Conservation (phyloP, 2,329 filamentous ascomycete genomes). For the Monilinia aucupariae region DNA sequence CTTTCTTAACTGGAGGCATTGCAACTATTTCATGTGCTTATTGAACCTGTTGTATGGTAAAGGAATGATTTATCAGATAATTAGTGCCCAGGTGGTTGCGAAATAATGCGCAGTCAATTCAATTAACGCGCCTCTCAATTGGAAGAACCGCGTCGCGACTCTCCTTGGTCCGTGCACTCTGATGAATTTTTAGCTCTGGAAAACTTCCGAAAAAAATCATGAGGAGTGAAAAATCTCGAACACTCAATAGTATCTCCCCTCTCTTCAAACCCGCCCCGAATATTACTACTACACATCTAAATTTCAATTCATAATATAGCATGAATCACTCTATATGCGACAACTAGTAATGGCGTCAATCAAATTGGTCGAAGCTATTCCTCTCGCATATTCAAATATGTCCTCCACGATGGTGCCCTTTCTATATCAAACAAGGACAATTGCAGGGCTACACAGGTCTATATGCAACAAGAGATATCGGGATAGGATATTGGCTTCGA, state of each 20-base stretch:
- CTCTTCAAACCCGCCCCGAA: background rate
- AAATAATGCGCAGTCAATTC: background rate
- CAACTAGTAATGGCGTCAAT: conserved; percentile 16
- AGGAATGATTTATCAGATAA: background rate
- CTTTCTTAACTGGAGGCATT: conserved; percentile 42
- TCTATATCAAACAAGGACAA: conserved; percentile 66
- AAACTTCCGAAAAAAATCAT: conserved; percentile 3
- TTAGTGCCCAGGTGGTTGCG: background rate
- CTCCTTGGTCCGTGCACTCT: conserved; percentile 1
- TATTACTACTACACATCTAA: background rate
- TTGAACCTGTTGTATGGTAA: background rate
- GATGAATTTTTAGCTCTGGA: background rate
- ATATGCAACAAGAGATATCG: background rate
- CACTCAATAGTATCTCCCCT: background rate
- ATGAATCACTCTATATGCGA: background rate
- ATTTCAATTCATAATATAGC: background rate
- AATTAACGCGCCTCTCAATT: conserved; percentile 8
- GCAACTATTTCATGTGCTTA: background rate
- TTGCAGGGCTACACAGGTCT: conserved; percentile 32
- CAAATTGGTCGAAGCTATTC: conserved; percentile 16
- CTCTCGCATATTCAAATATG: conserved; percentile 16
- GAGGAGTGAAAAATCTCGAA: background rate
- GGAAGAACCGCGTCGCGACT: background rate
- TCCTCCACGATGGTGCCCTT: conserved; percentile 53
- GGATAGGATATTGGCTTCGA: background rate